Percentiles rank a stretch among this genome's conserved stretches.
Conservation (phyloP, 176 grass and related monocot species). For the Typha latifolia region DNA sequence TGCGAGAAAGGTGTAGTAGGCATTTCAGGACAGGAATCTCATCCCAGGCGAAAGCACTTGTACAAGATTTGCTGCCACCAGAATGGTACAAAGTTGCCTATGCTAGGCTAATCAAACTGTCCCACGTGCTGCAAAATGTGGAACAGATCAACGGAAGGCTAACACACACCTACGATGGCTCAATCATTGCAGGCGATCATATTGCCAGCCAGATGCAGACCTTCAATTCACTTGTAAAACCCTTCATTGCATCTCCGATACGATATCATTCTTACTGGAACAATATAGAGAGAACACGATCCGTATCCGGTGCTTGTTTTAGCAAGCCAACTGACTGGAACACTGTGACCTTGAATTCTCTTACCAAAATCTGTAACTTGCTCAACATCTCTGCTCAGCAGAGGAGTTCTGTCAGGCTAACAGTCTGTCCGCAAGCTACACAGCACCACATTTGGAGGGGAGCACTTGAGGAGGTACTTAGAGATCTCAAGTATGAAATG, state of each 20-base stretch:
- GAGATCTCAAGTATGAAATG: conserved; percentile 47
- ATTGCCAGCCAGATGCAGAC: conserved; percentile 24
- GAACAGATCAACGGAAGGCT: conserved; percentile 25
- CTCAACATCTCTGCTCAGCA: conserved; percentile 59
- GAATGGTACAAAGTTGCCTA: conserved; percentile 57
- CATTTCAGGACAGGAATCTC: conserved; percentile 19
- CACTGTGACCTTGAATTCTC: conserved; percentile 33
- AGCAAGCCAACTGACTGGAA: conserved; percentile 15
- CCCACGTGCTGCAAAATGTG: conserved; percentile 31
- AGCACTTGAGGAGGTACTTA: conserved; percentile 57
- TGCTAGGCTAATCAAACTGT: conserved; percentile 51
- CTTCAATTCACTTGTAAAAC: conserved; percentile 47
- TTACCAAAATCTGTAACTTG: conserved; percentile 50
- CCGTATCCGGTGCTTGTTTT: not conserved
- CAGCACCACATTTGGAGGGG: conserved; percentile 72
- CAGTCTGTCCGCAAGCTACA: conserved; percentile 70
- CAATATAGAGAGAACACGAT: not conserved
- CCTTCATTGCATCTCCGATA: conserved; percentile 21
- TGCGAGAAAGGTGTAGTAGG: conserved; percentile 13
- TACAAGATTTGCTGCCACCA: conserved; percentile 15
- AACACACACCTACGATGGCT: conserved; percentile 13
- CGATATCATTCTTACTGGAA: not conserved
- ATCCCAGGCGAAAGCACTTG: conserved; percentile 19
- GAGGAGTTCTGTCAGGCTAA: conserved; percentile 52
- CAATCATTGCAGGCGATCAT: conserved; percentile 21